Conservation (phyloP, 179 eudicot genomes). For the Dionaea muscipula region DNA sequence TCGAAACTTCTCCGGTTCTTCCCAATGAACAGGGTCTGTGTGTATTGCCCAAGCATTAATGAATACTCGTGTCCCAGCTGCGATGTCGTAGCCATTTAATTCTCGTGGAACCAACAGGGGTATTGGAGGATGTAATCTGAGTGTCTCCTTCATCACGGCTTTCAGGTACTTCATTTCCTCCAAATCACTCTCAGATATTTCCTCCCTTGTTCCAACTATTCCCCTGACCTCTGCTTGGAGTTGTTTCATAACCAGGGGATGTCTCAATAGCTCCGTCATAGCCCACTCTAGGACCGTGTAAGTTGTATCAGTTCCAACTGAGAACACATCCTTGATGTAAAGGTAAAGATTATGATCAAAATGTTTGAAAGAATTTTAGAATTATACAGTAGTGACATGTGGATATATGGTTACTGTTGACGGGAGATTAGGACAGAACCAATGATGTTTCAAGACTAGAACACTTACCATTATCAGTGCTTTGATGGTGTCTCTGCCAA, state of each 20-base stretch:
- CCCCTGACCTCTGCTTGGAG: slow-evolving; percentile 19
- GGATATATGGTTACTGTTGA: background rate
- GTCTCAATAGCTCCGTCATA: slow-evolving; percentile 4
- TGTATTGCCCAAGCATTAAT: slow-evolving; percentile 7
- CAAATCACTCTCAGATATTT: slow-evolving; percentile 12
- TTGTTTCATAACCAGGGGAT: slow-evolving; percentile 16
- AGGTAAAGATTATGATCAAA: background rate
- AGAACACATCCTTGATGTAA: slow-evolving; percentile 15
- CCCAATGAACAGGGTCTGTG: slow-evolving; percentile 13
- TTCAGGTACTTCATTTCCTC: slow-evolving; percentile 7
- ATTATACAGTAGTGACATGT: background rate
- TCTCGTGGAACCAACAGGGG: slow-evolving; percentile 10
- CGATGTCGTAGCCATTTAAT: slow-evolving; percentile 11
- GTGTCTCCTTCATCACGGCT: slow-evolving; percentile 3
- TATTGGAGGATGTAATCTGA: slow-evolving; percentile 16
- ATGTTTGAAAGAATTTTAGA: background rate
- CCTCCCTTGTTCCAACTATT: background rate
- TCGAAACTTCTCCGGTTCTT: slow-evolving; percentile 10
- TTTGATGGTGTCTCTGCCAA: slow-evolving; percentile 12
- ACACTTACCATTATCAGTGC: slow-evolving; percentile 10
- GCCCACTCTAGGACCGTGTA: slow-evolving; percentile 11
- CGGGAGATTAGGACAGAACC: no score
- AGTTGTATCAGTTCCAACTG: slow-evolving; percentile 22
- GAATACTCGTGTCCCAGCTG: slow-evolving; percentile 7
- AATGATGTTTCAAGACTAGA: background rate